phyloP scores from a whole-genome alignment of 805 yeast species.

The Starmera quercuum region DNA sequence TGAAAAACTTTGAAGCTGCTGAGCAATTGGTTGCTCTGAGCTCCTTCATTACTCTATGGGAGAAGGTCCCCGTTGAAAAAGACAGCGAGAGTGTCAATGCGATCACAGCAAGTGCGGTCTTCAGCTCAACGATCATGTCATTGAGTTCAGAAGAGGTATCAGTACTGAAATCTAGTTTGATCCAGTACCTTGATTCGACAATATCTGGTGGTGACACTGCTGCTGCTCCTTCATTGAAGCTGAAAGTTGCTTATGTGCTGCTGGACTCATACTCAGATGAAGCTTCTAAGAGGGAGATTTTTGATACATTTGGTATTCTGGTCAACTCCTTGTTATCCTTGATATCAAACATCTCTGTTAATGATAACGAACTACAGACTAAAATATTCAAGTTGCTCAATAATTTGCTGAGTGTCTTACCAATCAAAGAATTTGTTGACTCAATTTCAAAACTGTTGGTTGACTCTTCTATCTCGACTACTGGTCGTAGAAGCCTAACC shows the following conservation, averaged over 20 bases:
- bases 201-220: slow-evolving; percentile 25
- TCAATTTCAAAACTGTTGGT: slow-evolving; percentile 42
- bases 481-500: slow-evolving; percentile 55
- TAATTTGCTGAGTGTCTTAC: slow-evolving; percentile 60
- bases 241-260: slow-evolving; percentile 45
- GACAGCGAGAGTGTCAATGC: slow-evolving; percentile 15
- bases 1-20: slow-evolving; percentile 56
- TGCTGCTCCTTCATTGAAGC: slow-evolving; percentile 39
- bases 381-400: slow-evolving; percentile 51
- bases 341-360: slow-evolving; percentile 3
- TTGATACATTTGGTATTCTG: slow-evolving; percentile 13
- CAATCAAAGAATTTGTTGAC: slow-evolving; percentile 62
- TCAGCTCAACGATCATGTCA: slow-evolving; percentile 52
- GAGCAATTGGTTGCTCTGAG: slow-evolving; percentile 57
- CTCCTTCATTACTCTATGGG: slow-evolving; percentile 46
- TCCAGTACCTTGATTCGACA: slow-evolving; percentile 46
- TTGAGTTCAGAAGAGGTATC: slow-evolving; percentile 40
- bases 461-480: slow-evolving; percentile 26
- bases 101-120: slow-evolving; percentile 21
- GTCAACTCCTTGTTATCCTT: slow-evolving; percentile 10
- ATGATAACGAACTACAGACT: slow-evolving; percentile 20
- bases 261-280: slow-evolving; percentile 28
- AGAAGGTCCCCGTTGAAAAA: slow-evolving; percentile 27
- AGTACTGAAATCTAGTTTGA: slow-evolving; percentile 40
- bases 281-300: slow-evolving; percentile 4